phyloP scores from a whole-genome alignment of 108 stramenopile species.

The Skeletonema tropicum region DNA sequence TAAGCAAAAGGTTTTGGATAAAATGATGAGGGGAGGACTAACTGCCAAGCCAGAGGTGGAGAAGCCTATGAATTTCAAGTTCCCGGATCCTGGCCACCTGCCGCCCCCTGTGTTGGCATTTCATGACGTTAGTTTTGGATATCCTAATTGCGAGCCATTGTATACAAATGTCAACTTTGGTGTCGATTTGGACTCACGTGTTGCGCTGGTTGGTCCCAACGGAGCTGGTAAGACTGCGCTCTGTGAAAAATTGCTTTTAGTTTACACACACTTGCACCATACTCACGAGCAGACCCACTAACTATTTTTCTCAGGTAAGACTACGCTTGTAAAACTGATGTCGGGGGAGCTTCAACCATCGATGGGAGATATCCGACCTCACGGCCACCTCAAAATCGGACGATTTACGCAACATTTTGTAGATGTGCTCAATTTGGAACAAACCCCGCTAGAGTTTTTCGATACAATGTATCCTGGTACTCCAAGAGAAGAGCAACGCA shows the following conservation, averaged over 20 bases:
- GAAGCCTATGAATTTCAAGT: slow-evolving; percentile 93
- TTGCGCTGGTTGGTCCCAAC: slow-evolving; percentile 94
- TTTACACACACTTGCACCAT: too few relatives aligned
- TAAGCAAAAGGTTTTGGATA: slow-evolving; percentile 81
- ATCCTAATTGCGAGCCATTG: slow-evolving; percentile 93
- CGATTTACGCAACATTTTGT: slow-evolving; percentile 99
- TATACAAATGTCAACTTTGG: slow-evolving; percentile 96
- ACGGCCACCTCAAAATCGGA: slow-evolving; percentile 94
- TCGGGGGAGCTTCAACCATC: slow-evolving; percentile 90
- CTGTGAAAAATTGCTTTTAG: slow-evolving; percentile 27
- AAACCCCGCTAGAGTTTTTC: slow-evolving; percentile 97
- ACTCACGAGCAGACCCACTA: too few relatives aligned
- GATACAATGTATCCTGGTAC: slow-evolving; percentile 79
- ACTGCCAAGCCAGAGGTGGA: slow-evolving; percentile 97
- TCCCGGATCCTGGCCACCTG: slow-evolving; percentile 93
- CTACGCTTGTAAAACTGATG: slow-evolving; percentile 79
- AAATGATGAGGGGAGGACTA: slow-evolving; percentile 95
- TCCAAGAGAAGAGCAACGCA: slow-evolving; percentile 83
- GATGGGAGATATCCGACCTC: slow-evolving; percentile 94
- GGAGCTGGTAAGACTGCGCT: slow-evolving; percentile 82
- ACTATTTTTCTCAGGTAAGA: slow-evolving; percentile 33
- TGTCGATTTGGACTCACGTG: slow-evolving; percentile 89
- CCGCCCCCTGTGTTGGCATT: slow-evolving; percentile 98
- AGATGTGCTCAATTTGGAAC: slow-evolving; percentile 94
- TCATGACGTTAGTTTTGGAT: slow-evolving; percentile 95